Percentiles rank a stretch among this genome's conserved stretches.
These are phyloP conservation scores for Podaxis sp. DNA, from an alignment of 768 basidiomycete genomes.

Conservation along the genomic window DNA sequence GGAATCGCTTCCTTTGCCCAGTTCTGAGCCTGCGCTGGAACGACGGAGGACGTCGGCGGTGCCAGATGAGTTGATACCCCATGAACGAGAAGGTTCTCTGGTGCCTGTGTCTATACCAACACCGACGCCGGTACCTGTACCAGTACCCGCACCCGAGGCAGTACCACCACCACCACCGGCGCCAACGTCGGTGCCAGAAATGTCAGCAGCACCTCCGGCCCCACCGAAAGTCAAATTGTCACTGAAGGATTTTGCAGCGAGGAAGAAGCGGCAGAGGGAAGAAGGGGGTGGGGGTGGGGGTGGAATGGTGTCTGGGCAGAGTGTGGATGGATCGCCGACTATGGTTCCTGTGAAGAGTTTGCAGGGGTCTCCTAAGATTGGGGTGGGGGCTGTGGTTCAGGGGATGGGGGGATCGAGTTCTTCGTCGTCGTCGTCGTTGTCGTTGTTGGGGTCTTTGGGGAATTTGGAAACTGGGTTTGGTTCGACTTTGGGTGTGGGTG, in stretches of 20 bases:
- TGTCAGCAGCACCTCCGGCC: slow-evolving; percentile 8
- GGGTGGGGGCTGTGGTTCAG: no score
- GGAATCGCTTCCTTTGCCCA: neutral
- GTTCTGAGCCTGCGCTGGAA: no score
- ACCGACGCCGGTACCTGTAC: neutral
- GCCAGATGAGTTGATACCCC: neutral
- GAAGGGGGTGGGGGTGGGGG: slow-evolving; percentile 24
- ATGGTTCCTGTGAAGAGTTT: neutral
- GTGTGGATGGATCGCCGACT: slow-evolving; percentile 8
- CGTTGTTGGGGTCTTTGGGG: no score
- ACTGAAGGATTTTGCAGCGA: slow-evolving; percentile 50
- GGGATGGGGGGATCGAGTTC: no score
- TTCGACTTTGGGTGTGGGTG: neutral
- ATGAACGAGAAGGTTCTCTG: neutral
- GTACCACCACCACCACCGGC: neutral
- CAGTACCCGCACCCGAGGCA: neutral
- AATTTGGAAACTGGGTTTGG: neutral
- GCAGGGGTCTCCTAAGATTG: slow-evolving; percentile 9
- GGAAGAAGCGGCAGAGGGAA: slow-evolving; percentile 51
- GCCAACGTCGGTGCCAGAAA: neutral
- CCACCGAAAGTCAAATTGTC: slow-evolving; percentile 49
- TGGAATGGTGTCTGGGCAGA: slow-evolving; percentile 7
- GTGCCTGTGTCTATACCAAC: neutral
- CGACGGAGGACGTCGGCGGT: no score
- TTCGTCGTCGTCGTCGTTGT: no score